Percentiles rank a stretch among this genome's conserved stretches.
phyloP scores from a whole-genome alignment of 2,329 filamentous ascomycete species.

The Aureobasidium musti region DNA sequence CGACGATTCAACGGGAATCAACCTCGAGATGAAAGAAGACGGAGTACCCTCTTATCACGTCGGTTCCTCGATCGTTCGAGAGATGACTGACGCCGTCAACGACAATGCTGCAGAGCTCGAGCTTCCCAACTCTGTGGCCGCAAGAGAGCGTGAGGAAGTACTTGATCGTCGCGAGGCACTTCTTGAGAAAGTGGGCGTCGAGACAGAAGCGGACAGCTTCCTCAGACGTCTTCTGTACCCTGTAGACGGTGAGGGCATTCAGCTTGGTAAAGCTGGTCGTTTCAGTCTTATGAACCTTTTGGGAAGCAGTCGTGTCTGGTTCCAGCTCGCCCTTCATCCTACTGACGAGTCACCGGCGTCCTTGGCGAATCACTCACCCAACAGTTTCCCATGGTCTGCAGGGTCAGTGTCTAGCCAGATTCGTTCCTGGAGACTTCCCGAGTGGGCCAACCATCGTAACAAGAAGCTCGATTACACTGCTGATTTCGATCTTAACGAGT shows the following conservation, averaged over 20 bases:
- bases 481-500: conserved; percentile 94
- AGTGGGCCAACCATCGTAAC: conserved; percentile 94
- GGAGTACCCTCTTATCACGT: conserved; percentile 74
- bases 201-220: conserved; percentile 79
- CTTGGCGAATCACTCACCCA: conserved; percentile 69
- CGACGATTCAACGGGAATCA: conserved; percentile 89
- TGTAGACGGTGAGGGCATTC: conserved; percentile 73
- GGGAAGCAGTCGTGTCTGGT: conserved; percentile 88
- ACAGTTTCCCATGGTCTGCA: conserved; percentile 88
- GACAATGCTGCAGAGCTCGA: conserved; percentile 78
- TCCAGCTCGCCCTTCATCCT: conserved; percentile 87
- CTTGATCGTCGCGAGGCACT: conserved; percentile 80
- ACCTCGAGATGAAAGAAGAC: conserved; percentile 95
- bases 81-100: conserved; percentile 80
- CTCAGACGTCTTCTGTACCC: conserved; percentile 81
- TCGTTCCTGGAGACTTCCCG: conserved; percentile 86
- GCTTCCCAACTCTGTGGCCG: conserved; percentile 66
- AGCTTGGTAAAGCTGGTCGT: conserved; percentile 73
- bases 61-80: conserved; percentile 79
- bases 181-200: conserved; percentile 82
- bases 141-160: conserved; percentile 73
- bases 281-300: conserved; percentile 75
- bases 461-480: conserved; percentile 92
- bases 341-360: conserved; percentile 80
- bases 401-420: conserved; percentile 90